Evolutionary conservation across 306 rosid species (phyloP).

Genomic region (Begonia masoniana): DNA sequence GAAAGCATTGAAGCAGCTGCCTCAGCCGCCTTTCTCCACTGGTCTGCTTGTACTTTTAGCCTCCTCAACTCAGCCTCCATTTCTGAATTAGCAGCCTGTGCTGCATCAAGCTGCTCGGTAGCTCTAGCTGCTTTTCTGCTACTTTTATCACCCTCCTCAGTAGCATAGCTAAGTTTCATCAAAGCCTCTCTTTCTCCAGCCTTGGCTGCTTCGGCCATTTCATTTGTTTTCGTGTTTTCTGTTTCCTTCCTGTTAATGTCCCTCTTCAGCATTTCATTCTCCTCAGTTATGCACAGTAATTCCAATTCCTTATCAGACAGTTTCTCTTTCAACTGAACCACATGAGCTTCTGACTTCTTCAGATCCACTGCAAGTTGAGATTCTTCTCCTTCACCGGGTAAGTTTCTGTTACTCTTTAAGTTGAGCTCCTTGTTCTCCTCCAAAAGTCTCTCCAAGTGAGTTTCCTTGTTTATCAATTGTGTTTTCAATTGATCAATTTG

Average conservation of each 20-base stretch:
- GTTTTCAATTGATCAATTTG: constrained; percentile 43
- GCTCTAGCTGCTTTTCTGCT: constrained; percentile 35
- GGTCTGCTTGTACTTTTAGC: constrained; percentile 81
- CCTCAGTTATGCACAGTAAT: constrained; percentile 39
- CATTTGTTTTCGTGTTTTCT: constrained; percentile 27
- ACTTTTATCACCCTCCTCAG: constrained; percentile 64
- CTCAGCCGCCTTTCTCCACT: constrained; percentile 97
- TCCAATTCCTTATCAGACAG: constrained; percentile 49
- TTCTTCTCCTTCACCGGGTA: constrained; percentile 19
- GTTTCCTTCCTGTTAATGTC: constrained; percentile 27
- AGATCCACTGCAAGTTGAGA: constrained; percentile 30
- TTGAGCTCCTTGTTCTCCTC: constrained; percentile 30
- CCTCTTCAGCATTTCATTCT: constrained; percentile 41
- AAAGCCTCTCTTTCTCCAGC: constrained; percentile 59
- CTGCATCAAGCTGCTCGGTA: constrained; percentile 78
- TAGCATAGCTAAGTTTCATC: constrained; percentile 31
- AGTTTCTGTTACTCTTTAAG: constrained; percentile 15
- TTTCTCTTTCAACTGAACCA: constrained; percentile 40
- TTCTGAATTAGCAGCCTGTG: constrained; percentile 54
- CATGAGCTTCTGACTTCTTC: constrained; percentile 30
- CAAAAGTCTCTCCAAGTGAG: constrained; percentile 27
- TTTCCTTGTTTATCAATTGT: constrained; percentile 43
- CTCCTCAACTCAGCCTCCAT: constrained; percentile 84
- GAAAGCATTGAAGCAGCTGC: constrained; percentile 78
- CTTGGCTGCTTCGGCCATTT: constrained; percentile 39